phyloP scores from a whole-genome alignment of 1,284 basidiomycete genomes.

The Fomitopsis pinicola region DNA sequence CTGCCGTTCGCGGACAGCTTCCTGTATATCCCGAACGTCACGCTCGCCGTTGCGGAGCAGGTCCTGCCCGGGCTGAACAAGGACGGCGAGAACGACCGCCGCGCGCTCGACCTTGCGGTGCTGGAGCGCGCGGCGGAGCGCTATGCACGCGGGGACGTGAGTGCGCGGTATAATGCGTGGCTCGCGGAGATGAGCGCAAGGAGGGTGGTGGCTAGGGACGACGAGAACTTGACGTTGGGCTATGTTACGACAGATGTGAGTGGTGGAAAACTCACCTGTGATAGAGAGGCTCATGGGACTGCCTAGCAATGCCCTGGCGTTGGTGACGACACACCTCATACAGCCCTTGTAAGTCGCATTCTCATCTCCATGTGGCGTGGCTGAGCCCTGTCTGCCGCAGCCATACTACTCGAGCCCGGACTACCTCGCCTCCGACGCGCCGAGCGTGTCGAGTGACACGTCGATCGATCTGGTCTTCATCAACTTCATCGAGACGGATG shows the following conservation, averaged over 20 bases:
- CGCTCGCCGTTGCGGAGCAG: conserved; percentile 42
- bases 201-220: conserved; percentile 31
- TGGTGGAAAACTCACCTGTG: conserved; percentile 5
- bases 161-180: conserved; percentile 49
- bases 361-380: neutral
- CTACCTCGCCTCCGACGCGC: conserved; percentile 56
- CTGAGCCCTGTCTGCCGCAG: conserved; percentile 2
- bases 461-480: conserved; percentile 69
- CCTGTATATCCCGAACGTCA: conserved; percentile 52
- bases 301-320: conserved; percentile 60
- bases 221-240: conserved; percentile 54
- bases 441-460: conserved; percentile 43
- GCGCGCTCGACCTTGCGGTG: conserved; percentile 17
- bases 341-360: conserved; percentile 35
- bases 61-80: conserved; percentile 54
- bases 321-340: conserved; percentile 66
- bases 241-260: conserved; percentile 73
- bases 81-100: conserved; percentile 33
- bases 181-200: conserved; percentile 48
- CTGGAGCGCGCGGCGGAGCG: conserved; percentile 34
- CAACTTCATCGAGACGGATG: conserved; percentile 53
- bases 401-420: conserved; percentile 50
- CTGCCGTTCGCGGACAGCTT: conserved; percentile 63
- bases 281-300: neutral
- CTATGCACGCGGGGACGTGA: conserved; percentile 50